Base-by-base conservation (phyloP, 192 early-diverging fungal species). In the Backusella parvicylindrica region DNA sequence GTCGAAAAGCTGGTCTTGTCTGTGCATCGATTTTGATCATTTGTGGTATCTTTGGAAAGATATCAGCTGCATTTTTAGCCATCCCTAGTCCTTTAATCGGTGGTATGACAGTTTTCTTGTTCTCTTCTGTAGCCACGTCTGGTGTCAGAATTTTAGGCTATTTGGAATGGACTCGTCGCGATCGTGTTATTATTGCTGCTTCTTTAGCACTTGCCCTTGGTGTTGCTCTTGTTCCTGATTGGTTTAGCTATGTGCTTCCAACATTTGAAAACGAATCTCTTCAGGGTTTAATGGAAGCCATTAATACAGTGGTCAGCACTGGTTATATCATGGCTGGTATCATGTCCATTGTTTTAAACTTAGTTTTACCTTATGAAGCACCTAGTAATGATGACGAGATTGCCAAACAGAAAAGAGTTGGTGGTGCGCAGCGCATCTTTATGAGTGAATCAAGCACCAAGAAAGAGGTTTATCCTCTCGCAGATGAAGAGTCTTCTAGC, bases 31-130 rank as follows among this genome's bases (percentile, higher is more conserved):
- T 85, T 74, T 75, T 88, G 68, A 67, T 88, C 23, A 81, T 88
- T 18, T 83, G 82, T 78, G 86, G 86, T 38, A 76, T 87, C 56
- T 86, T 88, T 68, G 73, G 79, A 35, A 88, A 88, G 50, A 82
- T 88, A 43, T 87, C 81, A 40, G 86, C 82, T 1, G 76, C 84
- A 31, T 86, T 85, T 66, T 37, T 86, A 7, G 82, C 77, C 43
- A 60, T 86, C 2, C 85, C 85, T 1, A 81, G 83, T 33, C 70
- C 84, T 6, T 82, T 87, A 15, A 73, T 88, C 4, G 86, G 86
- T 23, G 86, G 86, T 36, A 85, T 88, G 85, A 88, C 86, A 1
- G 82, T 81, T 1, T 88, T 88, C 60, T 67, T 88, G 21, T 88
- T 88, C 66, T 63, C 81, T 23, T 88, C 77, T 40, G 86, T 88